Percentiles rank a stretch among this genome's conserved stretches.
These are phyloP conservation scores for Paxillus rubicundulus DNA, from an alignment of 768 basidiomycete genomes.

Conservation along the genomic window DNA sequence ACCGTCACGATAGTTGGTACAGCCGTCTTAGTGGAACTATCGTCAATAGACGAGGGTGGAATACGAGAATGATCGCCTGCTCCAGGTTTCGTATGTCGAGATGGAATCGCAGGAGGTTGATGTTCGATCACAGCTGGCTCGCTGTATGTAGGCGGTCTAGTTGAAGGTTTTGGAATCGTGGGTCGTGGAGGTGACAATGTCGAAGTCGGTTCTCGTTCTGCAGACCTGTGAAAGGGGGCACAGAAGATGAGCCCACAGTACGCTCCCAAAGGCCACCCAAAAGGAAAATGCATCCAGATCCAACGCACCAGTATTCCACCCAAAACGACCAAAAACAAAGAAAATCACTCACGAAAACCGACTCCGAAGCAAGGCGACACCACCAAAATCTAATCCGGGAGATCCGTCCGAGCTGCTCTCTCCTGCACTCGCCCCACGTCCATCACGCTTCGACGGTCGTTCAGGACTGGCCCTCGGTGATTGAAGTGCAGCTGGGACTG, in stretches of 20 bases:
- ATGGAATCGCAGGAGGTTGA: slow-evolving; percentile 12
- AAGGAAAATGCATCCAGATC: too few relatives aligned
- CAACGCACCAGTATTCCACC: too few relatives aligned
- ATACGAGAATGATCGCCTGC: slow-evolving; percentile 2
- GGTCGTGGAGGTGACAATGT: slow-evolving; percentile 17
- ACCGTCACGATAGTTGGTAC: not conserved
- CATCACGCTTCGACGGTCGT: not conserved
- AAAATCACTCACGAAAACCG: slow-evolving; percentile 47
- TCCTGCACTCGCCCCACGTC: not conserved
- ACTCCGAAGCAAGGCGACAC: slow-evolving; percentile 43
- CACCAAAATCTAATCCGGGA: slow-evolving; percentile 1
- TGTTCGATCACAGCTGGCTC: slow-evolving; percentile 16
- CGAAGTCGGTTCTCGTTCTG: not conserved
- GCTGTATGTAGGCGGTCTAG: slow-evolving; percentile 14
- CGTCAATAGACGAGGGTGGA: not conserved
- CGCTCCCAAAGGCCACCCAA: not conserved
- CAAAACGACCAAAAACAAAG: not conserved
- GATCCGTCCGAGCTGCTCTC: slow-evolving; percentile 16
- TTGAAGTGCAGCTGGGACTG: slow-evolving; percentile 32
- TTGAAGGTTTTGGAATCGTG: slow-evolving; percentile 13
- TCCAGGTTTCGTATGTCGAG: slow-evolving; percentile 15
- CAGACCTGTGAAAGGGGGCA: slow-evolving; percentile 9
- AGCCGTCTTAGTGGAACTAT: not conserved
- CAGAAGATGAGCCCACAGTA: not conserved
- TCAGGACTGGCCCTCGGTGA: slow-evolving; percentile 23